Base-by-base conservation (phyloP, 306 rosid species). In the Myrica gale region DNA sequence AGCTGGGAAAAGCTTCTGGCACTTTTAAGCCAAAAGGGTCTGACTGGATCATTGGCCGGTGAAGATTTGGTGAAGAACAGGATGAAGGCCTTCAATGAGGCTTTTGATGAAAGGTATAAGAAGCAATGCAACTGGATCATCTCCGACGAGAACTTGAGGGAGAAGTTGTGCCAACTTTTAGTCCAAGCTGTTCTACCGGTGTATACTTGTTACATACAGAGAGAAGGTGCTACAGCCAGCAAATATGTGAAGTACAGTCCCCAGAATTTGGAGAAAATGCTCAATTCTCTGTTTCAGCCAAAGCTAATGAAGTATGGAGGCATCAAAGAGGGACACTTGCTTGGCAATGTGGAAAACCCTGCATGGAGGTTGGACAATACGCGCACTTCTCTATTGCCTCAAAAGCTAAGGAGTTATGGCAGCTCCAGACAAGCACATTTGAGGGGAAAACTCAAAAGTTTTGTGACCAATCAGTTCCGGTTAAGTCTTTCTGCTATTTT, bases 91-190 rank as follows among this genome's bases (percentile, higher is more conserved):
- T 94, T 94, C 87, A 89, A 78, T 62, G 60, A 80, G 63, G 90
- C 83, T 19, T 90, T 95, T 72, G 86, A 89, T 45, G 90, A 88
- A 69, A 83, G 72, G 81, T 84, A 79, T 73, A 85, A 85, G 76
- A 92, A 87, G 84, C 88, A 95, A 65, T 83, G 87, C 32, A 83
- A 82, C 13, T 92, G 95, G 98, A 84, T 89, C 20, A 87, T 90
- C 12, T 70, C 66, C 0, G 91, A 90, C 68, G 90, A 89, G 61
- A 52, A 48, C 4, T 77, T 89, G 86, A 86, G 97, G 80, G 83
- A 80, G 76, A 90, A 82, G 73, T 75, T 92, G 13, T 76, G 88
- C 68, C 72, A 81, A 79, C 82, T 87, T 74, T 77, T 94, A 78
- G 93, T 84, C 77, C 90, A 92, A 83, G 85, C 88, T 13, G 82